Conservation (phyloP, 2,329 filamentous ascomycete genomes). For the Gyromitra esculenta region DNA sequence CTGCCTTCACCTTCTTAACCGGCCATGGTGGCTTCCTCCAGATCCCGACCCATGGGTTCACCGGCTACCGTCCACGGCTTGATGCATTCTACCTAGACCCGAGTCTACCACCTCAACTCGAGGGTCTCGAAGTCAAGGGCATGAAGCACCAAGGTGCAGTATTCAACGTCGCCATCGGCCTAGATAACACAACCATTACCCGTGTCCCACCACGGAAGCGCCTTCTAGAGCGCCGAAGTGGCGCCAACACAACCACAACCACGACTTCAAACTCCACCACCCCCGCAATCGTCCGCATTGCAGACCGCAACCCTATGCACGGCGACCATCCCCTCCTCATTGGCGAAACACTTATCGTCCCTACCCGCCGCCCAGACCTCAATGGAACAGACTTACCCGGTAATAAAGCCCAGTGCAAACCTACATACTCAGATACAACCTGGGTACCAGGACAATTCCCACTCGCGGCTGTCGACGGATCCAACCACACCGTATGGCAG, state of each 20-base stretch:
- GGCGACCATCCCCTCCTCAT: constrained; percentile 63
- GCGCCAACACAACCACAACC: constrained; percentile 28
- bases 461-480: constrained; percentile 73
- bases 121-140: constrained; percentile 56
- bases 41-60: constrained; percentile 73
- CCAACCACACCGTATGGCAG: constrained; percentile 74
- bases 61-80: constrained; percentile 70
- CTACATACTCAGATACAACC: constrained; percentile 64
- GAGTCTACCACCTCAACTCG: constrained; percentile 72
- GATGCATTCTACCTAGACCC: constrained; percentile 72
- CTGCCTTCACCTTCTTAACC: constrained; percentile 76
- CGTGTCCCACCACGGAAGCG: constrained; percentile 63
- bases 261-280: constrained; percentile 8
- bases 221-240: constrained; percentile 57
- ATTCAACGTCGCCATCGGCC: constrained; percentile 56
- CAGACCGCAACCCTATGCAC: constrained; percentile 60
- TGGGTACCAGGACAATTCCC: constrained; percentile 75
- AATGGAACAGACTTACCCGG: constrained; percentile 65
- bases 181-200: constrained; percentile 68
- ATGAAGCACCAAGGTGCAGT: constrained; percentile 57
- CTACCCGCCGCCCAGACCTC: constrained; percentile 69
- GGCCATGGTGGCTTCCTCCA: constrained; percentile 76
- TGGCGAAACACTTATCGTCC: constrained; percentile 66
- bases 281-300: constrained; percentile 67
- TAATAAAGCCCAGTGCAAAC: constrained; percentile 73